phyloP scores from a whole-genome alignment of 2,329 filamentous ascomycete genomes.

The Penicillium sp. region DNA sequence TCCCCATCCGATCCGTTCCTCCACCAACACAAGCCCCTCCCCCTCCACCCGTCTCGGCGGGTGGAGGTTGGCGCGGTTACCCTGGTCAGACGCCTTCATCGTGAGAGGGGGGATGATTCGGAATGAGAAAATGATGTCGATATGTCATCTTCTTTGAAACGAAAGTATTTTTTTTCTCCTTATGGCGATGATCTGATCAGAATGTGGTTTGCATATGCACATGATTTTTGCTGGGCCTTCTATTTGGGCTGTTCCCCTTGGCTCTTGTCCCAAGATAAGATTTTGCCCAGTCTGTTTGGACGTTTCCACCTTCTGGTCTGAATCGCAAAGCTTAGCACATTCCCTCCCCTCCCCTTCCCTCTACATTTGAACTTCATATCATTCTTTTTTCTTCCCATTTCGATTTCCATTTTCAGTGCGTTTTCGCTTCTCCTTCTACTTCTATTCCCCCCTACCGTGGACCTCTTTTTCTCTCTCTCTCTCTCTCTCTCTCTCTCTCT shows the following conservation, averaged over 20 bases:
- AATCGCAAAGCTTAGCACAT: constrained; percentile 7
- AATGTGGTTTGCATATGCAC: constrained; percentile 20
- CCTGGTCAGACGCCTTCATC: constrained; percentile 30
- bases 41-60: constrained; percentile 56
- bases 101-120: background rate
- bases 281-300: background rate
- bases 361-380: background rate
- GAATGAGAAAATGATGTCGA: constrained; percentile 6
- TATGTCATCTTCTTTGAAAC: constrained; percentile 8
- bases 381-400: constrained; percentile 3
- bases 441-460: constrained; percentile 8
- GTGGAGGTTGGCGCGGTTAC: constrained; percentile 37
- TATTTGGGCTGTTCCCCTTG: background rate
- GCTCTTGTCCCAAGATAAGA: background rate
- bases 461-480: constrained; percentile 7
- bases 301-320: background rate
- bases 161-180: background rate
- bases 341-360: background rate
- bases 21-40: constrained; percentile 63
- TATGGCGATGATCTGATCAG: constrained; percentile 10
- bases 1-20: constrained; percentile 70
- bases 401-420: background rate
- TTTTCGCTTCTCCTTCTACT: background rate
- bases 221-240: constrained; percentile 13
- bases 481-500: background rate